Evolutionary conservation across 139 green algal genomes (phyloP), one percentile per base, ranked within the genome.

Genomic region (Volvox reticuliferus): DNA sequence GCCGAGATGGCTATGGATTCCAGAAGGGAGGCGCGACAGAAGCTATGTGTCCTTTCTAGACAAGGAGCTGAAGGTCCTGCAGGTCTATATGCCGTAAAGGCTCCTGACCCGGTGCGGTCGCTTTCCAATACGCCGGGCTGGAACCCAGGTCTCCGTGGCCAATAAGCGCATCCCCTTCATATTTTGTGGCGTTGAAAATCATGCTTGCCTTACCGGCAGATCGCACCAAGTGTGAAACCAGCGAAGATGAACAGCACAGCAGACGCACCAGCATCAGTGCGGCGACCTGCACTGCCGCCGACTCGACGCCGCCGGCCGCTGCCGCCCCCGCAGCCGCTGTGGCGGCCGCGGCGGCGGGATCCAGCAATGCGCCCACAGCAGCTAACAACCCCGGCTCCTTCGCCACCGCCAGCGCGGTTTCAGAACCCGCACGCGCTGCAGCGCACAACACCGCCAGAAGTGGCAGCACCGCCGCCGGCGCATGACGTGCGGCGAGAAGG

Each of bases 211-310:
- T 36, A 86, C 92, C 89, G 76, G 93, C 81, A 12, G 94, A 73
- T 2, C 90, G 78, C 77, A 95, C 89, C 81, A 91, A 79, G 82
- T 95, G 91, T 17, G 93, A 93, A 2, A 89, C 67, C 0, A 87
- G 24, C 12, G 90, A 77, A n/a, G 92, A 94, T 16, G 94, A 90
- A 26, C 90, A 77, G 62, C 93, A 95, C 86, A 96, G 86, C 73
- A 94, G 69, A 67, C 95, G 91, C 85, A 96, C 86, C 82, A 96
- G 80, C 91, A 95, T 83, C 84, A 92, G 88, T 19, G 86, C 89
- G 28, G 88, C 69, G 77, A 79, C 88, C 80, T 67, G 76, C 83
- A 81, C 71, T 55, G 73, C 44, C 1, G 12, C n/a, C 20, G 13
- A 17, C 35, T 12, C 69, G 35, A 21, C 44, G 44, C 36, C 67